Evolutionary conservation across 352 stramenopile genomes (phyloP).

Genomic region (Globisporangium okanoganense): DNA sequence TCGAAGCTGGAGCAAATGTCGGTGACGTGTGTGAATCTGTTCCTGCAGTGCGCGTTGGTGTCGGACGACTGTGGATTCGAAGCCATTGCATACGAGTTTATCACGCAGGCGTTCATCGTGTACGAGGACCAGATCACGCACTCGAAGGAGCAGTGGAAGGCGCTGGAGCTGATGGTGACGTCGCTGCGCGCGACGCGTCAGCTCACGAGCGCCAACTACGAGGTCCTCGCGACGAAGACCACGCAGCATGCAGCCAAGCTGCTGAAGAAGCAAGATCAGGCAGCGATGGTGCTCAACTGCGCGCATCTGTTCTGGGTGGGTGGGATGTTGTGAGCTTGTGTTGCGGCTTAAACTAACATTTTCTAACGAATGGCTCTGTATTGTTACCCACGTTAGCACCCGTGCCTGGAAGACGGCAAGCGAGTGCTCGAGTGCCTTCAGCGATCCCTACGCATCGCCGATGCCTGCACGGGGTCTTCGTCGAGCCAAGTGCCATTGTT

Average conservation of each 20-base stretch:
- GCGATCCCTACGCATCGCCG: conserved; percentile 93
- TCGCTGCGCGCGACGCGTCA: conserved; percentile 78
- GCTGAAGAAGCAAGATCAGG: conserved; percentile 96
- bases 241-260: conserved; percentile 96
- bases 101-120: conserved; percentile 94
- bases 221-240: conserved; percentile 95
- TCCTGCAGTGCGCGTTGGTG: conserved; percentile 91
- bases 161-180: conserved; percentile 88
- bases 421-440: conserved; percentile 97
- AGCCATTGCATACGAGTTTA: conserved; percentile 96
- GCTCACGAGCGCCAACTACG: conserved; percentile 90
- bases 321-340: neutral
- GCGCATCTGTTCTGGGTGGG: conserved; percentile 95
- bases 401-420: conserved; percentile 88
- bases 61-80: conserved; percentile 84
- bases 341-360: neutral
- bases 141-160: conserved; percentile 85
- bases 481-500: conserved; percentile 92
- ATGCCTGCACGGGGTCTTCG: conserved; percentile 74
- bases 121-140: conserved; percentile 97
- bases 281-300: conserved; percentile 91
- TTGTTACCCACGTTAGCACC: conserved; percentile 31
- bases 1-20: conserved; percentile 74
- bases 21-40: conserved; percentile 89
- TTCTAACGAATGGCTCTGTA: neutral